These are phyloP conservation scores for Torulaspora franciscae DNA, from an alignment of 805 yeast genomes.

Conservation along the genomic window DNA sequence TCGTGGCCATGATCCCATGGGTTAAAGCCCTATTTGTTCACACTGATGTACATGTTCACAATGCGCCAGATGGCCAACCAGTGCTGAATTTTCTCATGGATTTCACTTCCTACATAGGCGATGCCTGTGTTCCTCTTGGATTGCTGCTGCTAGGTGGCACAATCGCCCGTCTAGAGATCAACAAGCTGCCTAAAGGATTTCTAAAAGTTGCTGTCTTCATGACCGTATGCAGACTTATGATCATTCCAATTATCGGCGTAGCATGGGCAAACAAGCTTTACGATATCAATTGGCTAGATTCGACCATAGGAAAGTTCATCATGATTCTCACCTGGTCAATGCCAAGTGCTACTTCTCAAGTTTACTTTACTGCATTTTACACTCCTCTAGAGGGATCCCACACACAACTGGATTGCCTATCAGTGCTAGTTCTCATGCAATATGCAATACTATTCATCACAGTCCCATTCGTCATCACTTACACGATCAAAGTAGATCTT, in stretches of 20 bases:
- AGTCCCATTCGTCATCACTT: slow-evolving; percentile 68
- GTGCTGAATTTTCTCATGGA: slow-evolving; percentile 84
- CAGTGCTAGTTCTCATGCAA: slow-evolving; percentile 62
- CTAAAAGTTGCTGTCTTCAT: slow-evolving; percentile 55
- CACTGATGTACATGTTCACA: slow-evolving; percentile 47
- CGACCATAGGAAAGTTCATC: slow-evolving; percentile 60
- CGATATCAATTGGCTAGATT: slow-evolving; percentile 57
- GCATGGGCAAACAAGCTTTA: slow-evolving; percentile 59
- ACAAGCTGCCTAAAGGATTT: slow-evolving; percentile 56
- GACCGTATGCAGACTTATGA: slow-evolving; percentile 52
- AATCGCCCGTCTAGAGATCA: slow-evolving; percentile 65
- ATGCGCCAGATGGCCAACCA: slow-evolving; percentile 83
- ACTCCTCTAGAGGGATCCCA: slow-evolving; percentile 57
- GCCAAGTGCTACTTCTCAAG: slow-evolving; percentile 85
- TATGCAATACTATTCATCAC: slow-evolving; percentile 60
- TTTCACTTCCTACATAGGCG: slow-evolving; percentile 70
- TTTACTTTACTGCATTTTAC: slow-evolving; percentile 83
- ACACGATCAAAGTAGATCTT: slow-evolving; percentile 36
- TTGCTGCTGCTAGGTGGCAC: slow-evolving; percentile 81
- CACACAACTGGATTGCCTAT: slow-evolving; percentile 73
- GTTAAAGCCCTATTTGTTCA: slow-evolving; percentile 61
- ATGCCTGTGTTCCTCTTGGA: slow-evolving; percentile 87
- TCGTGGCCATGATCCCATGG: slow-evolving; percentile 84
- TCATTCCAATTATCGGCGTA: slow-evolving; percentile 77
- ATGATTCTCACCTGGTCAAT: slow-evolving; percentile 69